These are phyloP conservation scores for Triticum monococcum DNA, from an alignment of 176 grass and related monocot genomes.

Conservation along the genomic window DNA sequence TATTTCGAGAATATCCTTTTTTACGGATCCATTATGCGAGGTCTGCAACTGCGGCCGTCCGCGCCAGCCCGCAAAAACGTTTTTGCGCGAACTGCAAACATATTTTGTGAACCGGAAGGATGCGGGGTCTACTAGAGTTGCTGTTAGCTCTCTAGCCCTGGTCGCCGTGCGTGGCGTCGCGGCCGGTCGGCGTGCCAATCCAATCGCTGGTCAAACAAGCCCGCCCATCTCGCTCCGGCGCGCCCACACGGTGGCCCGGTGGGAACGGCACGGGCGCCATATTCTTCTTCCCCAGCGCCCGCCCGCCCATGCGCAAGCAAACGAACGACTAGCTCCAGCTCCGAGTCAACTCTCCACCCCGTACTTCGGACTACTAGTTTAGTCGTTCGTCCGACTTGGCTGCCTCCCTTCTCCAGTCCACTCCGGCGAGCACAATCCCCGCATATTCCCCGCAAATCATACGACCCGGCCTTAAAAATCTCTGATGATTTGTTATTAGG, in stretches of 20 bases:
- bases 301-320: no score
- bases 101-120: no score
- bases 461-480: neutral
- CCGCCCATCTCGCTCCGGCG: neutral
- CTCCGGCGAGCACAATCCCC: neutral
- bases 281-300: neutral
- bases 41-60: no score
- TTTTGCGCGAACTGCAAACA: no score
- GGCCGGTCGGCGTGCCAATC: neutral
- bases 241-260: neutral
- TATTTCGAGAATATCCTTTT: no score
- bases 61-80: no score
- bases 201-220: neutral
- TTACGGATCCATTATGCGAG: no score
- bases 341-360: neutral
- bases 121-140: no score
- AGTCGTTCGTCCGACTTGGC: neutral
- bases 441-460: conserved; percentile 3
- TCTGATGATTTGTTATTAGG: neutral
- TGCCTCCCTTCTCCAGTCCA: neutral
- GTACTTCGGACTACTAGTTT: no score
- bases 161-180: neutral
- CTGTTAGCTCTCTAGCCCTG: neutral
- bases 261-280: neutral
- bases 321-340: neutral